Base-by-base conservation (phyloP, 2,329 filamentous ascomycete species). In the Eurotiales sp. region DNA sequence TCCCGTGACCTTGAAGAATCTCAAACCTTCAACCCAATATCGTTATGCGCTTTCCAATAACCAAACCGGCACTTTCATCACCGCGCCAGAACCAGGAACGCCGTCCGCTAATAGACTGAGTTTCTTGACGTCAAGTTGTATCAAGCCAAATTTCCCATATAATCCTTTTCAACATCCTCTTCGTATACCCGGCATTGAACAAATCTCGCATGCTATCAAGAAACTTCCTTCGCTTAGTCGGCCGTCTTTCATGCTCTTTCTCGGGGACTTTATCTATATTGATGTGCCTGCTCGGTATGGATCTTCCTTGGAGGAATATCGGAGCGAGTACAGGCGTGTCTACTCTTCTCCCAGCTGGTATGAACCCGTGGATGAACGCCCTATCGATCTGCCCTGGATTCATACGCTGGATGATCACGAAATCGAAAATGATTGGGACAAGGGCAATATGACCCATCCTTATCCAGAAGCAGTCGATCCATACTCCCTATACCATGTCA, bases 391-490 rank as follows among this genome's bases (percentile, higher is more conserved):
- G n/a, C 95, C 91, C 61, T 99, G 93, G 93, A 89, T 97, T 40
- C 93, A 99, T 64, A 91, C 95, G 2, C 81, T 96, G 6, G 93
- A 99, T 64, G 93, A 99, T 66, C 93, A 99, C 63, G 93, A 99
- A 66, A 96, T 99, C 55, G 81, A 82, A 4, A 97, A 99, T 61
- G 93, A 97, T 71, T 97, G 91, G 90, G 68, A 69, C 25, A 84
- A 86, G 54, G 77, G 80, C 15, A 93, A 92, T 65, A 86, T 82
- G 12, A 90, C 88, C 0, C 88, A 88, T 5, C 81, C 95, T 0
- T 96, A 92, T 64, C 70, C 79, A 2, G 82, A 86, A 0, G 91
- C 92, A 4, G 82, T 88, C 40, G 90, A 95, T 54, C 89, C 92
- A 0, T 99, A 88, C 76, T 76, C 85, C 43, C 82, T 90, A 63